These are phyloP conservation scores for Penstemon davidsonii DNA, from an alignment of 257 asterid genomes.

Conservation along the genomic window DNA sequence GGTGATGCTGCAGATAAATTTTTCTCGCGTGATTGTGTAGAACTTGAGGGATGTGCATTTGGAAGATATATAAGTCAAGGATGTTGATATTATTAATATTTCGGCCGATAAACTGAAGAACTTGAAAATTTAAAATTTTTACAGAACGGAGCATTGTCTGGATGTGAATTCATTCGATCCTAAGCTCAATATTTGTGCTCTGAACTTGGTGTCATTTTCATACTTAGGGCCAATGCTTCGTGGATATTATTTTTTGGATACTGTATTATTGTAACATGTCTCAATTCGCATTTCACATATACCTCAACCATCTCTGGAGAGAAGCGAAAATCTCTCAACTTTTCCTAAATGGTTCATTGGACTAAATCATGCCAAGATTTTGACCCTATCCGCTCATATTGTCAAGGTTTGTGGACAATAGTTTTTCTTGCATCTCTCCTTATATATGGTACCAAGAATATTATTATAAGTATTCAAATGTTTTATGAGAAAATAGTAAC, in stretches of 20 bases:
- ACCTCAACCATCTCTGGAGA: background rate
- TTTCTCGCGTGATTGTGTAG: no score
- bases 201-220: no score
- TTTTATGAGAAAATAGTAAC: no score
- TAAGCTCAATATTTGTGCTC: no score
- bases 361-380: conserved; percentile 23
- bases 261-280: conserved; percentile 14
- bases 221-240: no score
- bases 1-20: background rate
- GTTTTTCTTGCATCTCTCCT: conserved; percentile 17
- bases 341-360: conserved; percentile 28
- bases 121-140: background rate
- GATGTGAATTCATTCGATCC: no score
- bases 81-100: conserved; percentile 2
- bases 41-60: no score
- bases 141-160: background rate
- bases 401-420: conserved; percentile 30
- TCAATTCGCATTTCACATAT: conserved; percentile 25
- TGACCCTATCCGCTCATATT: conserved; percentile 31
- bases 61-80: no score
- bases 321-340: conserved; percentile 13
- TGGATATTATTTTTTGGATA: background rate
- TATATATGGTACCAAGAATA: background rate
- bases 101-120: conserved; percentile 20
- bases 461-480: no score